Percentiles rank a stretch among this genome's conserved stretches.
phyloP scores from a whole-genome alignment of 2,329 filamentous ascomycete species.

The Ceratocystis lukuohia region DNA sequence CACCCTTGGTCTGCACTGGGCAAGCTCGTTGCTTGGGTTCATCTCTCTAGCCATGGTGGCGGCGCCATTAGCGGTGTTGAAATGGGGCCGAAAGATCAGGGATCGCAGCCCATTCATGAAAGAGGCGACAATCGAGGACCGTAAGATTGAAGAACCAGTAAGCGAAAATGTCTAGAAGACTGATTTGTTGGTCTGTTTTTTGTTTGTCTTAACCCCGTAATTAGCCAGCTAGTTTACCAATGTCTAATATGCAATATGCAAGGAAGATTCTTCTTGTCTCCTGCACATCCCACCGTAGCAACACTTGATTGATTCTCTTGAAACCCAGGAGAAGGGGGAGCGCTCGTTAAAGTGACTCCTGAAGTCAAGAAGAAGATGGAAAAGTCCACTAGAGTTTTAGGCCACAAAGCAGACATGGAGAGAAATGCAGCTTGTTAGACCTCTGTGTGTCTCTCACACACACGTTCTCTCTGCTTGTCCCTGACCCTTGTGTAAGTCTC shows the following conservation, averaged over 20 bases:
- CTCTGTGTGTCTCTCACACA: too few relatives aligned
- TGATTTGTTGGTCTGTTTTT: not conserved
- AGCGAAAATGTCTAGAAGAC: not conserved
- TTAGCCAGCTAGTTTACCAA: not conserved
- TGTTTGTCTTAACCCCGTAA: not conserved
- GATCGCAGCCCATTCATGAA: constrained; percentile 19
- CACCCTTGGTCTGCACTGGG: constrained; percentile 18
- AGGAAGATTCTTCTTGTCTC: not conserved
- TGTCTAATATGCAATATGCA: too few relatives aligned
- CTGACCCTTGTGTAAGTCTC: too few relatives aligned
- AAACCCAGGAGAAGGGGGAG: not conserved
- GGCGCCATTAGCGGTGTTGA: constrained; percentile 16
- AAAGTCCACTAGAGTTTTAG: not conserved
- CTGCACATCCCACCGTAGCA: not conserved
- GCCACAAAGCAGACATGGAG: not conserved
- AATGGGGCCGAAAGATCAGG: constrained; percentile 16
- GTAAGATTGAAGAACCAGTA: not conserved
- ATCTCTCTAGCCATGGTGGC: constrained; percentile 18
- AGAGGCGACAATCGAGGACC: constrained; percentile 11
- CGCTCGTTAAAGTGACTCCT: not conserved
- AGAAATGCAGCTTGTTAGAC: too few relatives aligned
- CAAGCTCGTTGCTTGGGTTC: constrained; percentile 18
- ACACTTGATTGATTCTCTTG: not conserved
- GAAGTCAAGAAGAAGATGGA: not conserved
- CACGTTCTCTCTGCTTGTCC: too few relatives aligned